phyloP scores from a whole-genome alignment of 352 stramenopile species.

The Peronosclerospora sorghi region DNA sequence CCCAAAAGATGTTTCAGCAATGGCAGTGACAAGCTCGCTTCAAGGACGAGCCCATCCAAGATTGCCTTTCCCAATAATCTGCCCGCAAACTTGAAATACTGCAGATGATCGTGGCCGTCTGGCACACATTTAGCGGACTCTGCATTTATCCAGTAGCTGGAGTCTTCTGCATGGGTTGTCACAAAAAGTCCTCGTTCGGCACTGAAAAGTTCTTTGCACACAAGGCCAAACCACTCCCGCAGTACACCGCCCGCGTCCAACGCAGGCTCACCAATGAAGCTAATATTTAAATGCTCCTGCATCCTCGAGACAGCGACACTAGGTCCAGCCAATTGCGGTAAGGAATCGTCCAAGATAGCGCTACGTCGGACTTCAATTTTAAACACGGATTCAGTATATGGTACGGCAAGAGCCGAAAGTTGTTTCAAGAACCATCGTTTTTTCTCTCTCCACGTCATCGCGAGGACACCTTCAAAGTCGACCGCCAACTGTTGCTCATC shows the following conservation, averaged over 20 bases:
- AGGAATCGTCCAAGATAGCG: conserved; percentile 55
- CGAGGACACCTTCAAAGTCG: conserved; percentile 59
- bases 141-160: conserved; percentile 79
- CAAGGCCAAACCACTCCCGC: conserved; percentile 72
- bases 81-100: conserved; percentile 93
- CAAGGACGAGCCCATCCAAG: conserved; percentile 92
- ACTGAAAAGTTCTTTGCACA: conserved; percentile 71
- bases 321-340: conserved; percentile 32
- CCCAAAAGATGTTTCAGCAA: conserved; percentile 77
- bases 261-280: conserved; percentile 55
- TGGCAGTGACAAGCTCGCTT: conserved; percentile 91
- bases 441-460: conserved; percentile 60
- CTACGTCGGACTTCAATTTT: conserved; percentile 44
- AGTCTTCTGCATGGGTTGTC: conserved; percentile 63
- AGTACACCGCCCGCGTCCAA: conserved; percentile 68
- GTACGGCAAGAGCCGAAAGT: conserved; percentile 36
- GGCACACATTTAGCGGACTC: conserved; percentile 30
- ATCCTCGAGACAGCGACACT: conserved; percentile 18
- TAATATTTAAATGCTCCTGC: conserved; percentile 67
- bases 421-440: conserved; percentile 73
- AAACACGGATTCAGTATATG: conserved; percentile 51
- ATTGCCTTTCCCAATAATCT: conserved; percentile 96
- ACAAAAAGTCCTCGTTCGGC: conserved; percentile 54
- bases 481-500: conserved; percentile 19
- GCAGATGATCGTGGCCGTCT: conserved; percentile 48